Evolutionary conservation across 148 eudicot genomes (phyloP).

Genomic region (Rhododendron henanense): DNA sequence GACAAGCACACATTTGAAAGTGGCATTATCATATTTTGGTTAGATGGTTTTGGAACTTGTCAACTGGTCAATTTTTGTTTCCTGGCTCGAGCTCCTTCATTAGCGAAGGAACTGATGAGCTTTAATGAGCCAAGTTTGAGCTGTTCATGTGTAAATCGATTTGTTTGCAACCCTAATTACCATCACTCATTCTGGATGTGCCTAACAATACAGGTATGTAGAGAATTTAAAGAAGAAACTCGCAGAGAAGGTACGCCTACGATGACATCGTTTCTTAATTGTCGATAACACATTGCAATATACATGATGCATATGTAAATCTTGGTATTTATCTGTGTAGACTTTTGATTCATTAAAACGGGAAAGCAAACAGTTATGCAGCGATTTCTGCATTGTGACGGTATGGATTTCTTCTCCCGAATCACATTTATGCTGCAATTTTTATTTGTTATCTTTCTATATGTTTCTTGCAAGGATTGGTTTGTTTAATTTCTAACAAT

Average conservation of each 20-base stretch:
- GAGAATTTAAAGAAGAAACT: slow-evolving; percentile 63
- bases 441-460: neutral
- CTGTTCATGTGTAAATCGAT: neutral
- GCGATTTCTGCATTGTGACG: slow-evolving; percentile 48
- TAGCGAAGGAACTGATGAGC: neutral
- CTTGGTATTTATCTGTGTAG: slow-evolving; percentile 22
- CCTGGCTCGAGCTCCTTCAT: neutral
- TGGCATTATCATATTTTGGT: neutral
- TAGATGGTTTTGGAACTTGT: neutral
- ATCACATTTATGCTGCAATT: neutral
- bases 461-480: neutral
- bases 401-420: slow-evolving; percentile 31
- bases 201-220: slow-evolving; percentile 44
- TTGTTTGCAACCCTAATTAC: neutral
- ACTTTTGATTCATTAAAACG: slow-evolving; percentile 62
- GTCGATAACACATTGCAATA: neutral
- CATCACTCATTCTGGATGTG: slow-evolving; percentile 13
- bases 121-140: neutral
- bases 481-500: neutral
- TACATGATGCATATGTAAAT: neutral
- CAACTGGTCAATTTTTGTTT: neutral
- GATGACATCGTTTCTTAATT: neutral
- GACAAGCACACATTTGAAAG: too few relatives aligned
- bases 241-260: slow-evolving; percentile 61
- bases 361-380: slow-evolving; percentile 29